Conservation (phyloP, 208 protist genomes). For the Novymonas esmeraldas region DNA sequence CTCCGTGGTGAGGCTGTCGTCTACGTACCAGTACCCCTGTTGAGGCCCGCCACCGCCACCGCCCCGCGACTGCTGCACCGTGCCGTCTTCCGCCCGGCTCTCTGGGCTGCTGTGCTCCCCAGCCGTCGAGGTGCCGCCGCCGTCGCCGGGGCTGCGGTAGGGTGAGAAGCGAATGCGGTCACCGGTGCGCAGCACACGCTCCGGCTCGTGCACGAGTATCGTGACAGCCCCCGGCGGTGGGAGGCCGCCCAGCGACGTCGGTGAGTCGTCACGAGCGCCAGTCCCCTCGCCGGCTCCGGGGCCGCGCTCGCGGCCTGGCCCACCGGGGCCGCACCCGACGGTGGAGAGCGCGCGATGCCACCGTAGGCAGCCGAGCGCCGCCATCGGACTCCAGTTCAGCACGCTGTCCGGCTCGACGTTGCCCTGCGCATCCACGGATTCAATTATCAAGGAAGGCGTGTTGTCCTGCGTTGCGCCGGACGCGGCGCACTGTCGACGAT, state of each 20-base stretch:
- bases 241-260: neutral
- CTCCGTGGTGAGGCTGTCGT: slow-evolving; percentile 39
- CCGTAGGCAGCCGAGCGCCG: slow-evolving; percentile 5
- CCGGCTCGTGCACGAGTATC: slow-evolving; percentile 22
- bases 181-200: slow-evolving; percentile 38
- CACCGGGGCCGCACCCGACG: neutral
- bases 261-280: neutral
- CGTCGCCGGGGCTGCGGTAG: neutral
- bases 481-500: neutral
- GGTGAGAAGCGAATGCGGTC: slow-evolving; percentile 41
- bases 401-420: slow-evolving; percentile 31
- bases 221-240: neutral
- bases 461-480: neutral
- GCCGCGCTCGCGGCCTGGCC: neutral
- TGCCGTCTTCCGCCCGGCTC: too few species aligned
- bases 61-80: too few species aligned
- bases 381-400: slow-evolving; percentile 30
- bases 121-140: neutral
- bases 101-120: neutral
- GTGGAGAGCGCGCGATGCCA: slow-evolving; percentile 2
- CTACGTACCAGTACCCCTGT: slow-evolving; percentile 48
- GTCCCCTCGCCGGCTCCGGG: neutral
- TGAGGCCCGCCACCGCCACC: too few species aligned
- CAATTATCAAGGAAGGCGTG: slow-evolving; percentile 14
- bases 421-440: slow-evolving; percentile 21